Evolutionary conservation across 176 grass and related monocot species (phyloP), one percentile per base, ranked within the genome.

Genomic region (Musa troglodytarum): DNA sequence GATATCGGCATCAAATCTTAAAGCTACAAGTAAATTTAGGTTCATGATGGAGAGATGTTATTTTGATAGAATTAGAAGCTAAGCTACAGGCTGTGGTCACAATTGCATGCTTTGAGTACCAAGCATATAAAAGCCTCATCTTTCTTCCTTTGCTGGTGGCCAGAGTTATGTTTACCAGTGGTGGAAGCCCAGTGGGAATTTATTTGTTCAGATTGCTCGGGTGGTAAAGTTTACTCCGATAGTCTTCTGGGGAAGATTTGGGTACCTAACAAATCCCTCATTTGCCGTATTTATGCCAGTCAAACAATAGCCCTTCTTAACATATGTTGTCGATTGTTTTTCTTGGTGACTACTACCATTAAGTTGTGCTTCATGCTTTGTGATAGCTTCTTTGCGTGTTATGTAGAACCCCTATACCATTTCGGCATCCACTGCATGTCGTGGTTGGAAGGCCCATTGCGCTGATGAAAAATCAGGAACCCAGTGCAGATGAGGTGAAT

Each of bases 221-320:
- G 88, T 86, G 53, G 83, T 98, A 28, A 98, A 98, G 65, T 93
- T 98, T 86, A 91, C 90, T 76, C 95, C 95, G 50, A 84, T 93
- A 52, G 76, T 93, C 55, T 98, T 98, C 72, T 98, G 86, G 84
- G 94, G 94, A 52, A 93, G 87, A 86, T 87, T 77, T 5, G 90
- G 94, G 90, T 93, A 93, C 63, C 17, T 11, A 5, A 12, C 12
- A 68, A 12, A 59, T 59, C 16, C 34, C 51, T 50, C 51, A 14
- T 50, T 11, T 34, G 29, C 29, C 29, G 0, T 34, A 34, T 34
- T 34, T 34, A 28, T 28, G 4, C 29, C 29, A 34, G 29, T 34
- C 29, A 34, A 34, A 34, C 29, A 34, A 34, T 5, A 34, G 29
- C 29, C 29, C 29, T 34, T 34, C 29, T 34, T 34, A 34, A 5